phyloP scores from a whole-genome alignment of 2,329 filamentous ascomycete genomes.

The Fusarium protoensiforme region DNA sequence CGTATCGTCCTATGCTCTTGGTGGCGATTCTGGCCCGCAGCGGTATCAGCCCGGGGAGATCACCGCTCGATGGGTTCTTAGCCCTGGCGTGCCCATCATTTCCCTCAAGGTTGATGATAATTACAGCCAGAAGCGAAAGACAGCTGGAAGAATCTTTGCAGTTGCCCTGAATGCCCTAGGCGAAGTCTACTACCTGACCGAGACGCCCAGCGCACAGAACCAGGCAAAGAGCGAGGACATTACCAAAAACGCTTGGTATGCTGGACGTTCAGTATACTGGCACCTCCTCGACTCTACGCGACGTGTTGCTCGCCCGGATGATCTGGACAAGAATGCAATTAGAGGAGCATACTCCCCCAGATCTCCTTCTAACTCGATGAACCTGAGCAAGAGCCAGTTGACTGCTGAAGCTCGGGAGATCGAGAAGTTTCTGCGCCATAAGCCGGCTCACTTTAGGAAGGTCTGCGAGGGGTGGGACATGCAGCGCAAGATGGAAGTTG shows the following conservation, averaged over 20 bases:
- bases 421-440: conserved; percentile 77
- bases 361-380: conserved; percentile 79
- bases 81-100: conserved; percentile 92
- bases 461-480: conserved; percentile 92
- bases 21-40: conserved; percentile 66
- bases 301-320: conserved; percentile 76
- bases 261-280: conserved; percentile 84
- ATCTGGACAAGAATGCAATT: conserved; percentile 73
- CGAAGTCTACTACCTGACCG: conserved; percentile 86
- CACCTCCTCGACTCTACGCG: conserved; percentile 81
- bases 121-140: conserved; percentile 77
- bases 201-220: conserved; percentile 69
- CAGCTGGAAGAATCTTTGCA: conserved; percentile 83
- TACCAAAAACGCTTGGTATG: conserved; percentile 79
- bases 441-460: conserved; percentile 81
- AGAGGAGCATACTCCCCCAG: conserved; percentile 84
- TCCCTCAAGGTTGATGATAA: conserved; percentile 85
- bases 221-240: conserved; percentile 64
- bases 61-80: conserved; percentile 89
- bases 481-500: conserved; percentile 84
- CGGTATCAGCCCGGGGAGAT: conserved; percentile 79
- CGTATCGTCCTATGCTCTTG: conserved; percentile 83
- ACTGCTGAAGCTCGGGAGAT: conserved; percentile 83
- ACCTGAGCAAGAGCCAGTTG: conserved; percentile 76
- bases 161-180: conserved; percentile 93